Percentiles rank a stretch among this genome's conserved stretches.
These are phyloP conservation scores for Yamadazyma ubonensis DNA, from an alignment of 805 yeast species.

Conservation along the genomic window DNA sequence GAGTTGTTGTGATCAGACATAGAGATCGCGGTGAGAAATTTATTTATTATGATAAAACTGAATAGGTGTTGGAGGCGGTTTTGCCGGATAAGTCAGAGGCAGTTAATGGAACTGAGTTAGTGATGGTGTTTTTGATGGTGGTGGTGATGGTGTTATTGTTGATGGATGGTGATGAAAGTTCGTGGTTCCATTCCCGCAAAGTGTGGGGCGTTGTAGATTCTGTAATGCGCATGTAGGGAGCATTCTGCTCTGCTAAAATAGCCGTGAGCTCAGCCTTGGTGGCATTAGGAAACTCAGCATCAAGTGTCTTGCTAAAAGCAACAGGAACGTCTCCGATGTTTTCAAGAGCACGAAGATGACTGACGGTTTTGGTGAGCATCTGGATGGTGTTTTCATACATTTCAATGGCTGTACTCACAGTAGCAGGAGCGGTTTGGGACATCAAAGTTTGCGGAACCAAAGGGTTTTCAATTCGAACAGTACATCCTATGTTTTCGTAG, in stretches of 20 bases:
- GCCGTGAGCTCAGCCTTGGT: conserved; percentile 8
- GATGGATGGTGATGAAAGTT: too few relatives aligned
- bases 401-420: too few relatives aligned
- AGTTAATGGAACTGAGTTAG: conserved; percentile 8
- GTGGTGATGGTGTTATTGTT: too few relatives aligned
- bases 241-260: conserved; percentile 11
- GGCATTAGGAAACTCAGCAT: conserved; percentile 7
- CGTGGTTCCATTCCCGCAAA: too few relatives aligned
- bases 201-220: too few relatives aligned
- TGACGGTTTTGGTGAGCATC: neutral
- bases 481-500: conserved; percentile 13
- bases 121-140: neutral
- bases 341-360: neutral
- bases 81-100: conserved; percentile 12
- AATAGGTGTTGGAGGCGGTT: conserved; percentile 8
- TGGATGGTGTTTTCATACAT: too few relatives aligned
- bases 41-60: neutral
- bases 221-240: conserved; percentile 6
- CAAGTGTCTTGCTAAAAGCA: neutral
- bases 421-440: too few relatives aligned
- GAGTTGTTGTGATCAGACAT: neutral
- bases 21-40: neutral
- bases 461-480: conserved; percentile 2
- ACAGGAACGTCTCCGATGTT: conserved; percentile 5
- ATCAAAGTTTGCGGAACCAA: too few relatives aligned